These are phyloP conservation scores for Ascochyta viciae-villosae DNA, from an alignment of 2,329 filamentous ascomycete species.

Conservation along the genomic window DNA sequence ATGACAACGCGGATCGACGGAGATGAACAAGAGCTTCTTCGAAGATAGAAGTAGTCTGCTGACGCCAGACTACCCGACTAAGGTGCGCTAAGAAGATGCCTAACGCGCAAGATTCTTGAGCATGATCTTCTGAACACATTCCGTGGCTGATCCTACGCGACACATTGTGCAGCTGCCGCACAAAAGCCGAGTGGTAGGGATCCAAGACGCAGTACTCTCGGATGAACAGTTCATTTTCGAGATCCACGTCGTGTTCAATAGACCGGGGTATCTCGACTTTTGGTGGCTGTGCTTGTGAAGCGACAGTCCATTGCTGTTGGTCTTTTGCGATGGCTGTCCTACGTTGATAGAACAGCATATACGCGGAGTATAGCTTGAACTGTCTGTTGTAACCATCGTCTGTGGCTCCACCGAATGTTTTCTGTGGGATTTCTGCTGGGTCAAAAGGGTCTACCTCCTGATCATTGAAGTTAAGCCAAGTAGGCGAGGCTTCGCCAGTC, in stretches of 20 bases:
- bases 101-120: slow-evolving; percentile 59
- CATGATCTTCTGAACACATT: slow-evolving; percentile 58
- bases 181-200: slow-evolving; percentile 71
- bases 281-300: slow-evolving; percentile 50
- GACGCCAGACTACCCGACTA: slow-evolving; percentile 76
- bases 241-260: slow-evolving; percentile 64
- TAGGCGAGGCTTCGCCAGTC: slow-evolving; percentile 50
- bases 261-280: slow-evolving; percentile 55
- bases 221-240: slow-evolving; percentile 76
- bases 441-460: slow-evolving; percentile 81
- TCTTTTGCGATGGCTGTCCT: slow-evolving; percentile 65
- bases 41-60: slow-evolving; percentile 72
- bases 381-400: slow-evolving; percentile 40
- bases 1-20: slow-evolving; percentile 60
- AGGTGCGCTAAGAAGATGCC: slow-evolving; percentile 69
- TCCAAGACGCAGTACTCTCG: slow-evolving; percentile 83
- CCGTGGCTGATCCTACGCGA: slow-evolving; percentile 59
- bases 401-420: slow-evolving; percentile 68
- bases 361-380: slow-evolving; percentile 69
- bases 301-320: slow-evolving; percentile 49
- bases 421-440: slow-evolving; percentile 71
- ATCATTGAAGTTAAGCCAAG: slow-evolving; percentile 96
- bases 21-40: slow-evolving; percentile 62
- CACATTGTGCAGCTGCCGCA: slow-evolving; percentile 67
- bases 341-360: slow-evolving; percentile 97